Evolutionary conservation across 768 basidiomycete genomes (phyloP).

Genomic region (Lactarius quietus): DNA sequence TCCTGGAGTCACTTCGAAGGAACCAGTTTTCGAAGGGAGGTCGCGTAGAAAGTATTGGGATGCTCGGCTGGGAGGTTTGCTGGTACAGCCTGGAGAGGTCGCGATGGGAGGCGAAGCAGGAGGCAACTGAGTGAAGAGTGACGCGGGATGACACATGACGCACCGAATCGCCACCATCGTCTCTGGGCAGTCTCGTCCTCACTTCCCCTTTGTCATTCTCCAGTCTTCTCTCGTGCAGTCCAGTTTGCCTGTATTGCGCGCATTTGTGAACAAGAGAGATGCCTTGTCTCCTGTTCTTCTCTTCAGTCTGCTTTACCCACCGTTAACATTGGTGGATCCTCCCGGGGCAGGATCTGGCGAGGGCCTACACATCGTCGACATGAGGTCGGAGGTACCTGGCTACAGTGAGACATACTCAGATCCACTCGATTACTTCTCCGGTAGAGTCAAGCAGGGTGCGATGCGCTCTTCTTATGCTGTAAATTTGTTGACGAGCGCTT

Average conservation of each 20-base stretch:
- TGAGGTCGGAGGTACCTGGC: constrained; percentile 48
- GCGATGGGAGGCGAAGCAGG: constrained; percentile 42
- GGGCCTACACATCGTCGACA: constrained; percentile 46
- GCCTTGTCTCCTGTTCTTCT: constrained; percentile 38
- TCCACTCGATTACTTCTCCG: constrained; percentile 38
- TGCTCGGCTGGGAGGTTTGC: constrained; percentile 55
- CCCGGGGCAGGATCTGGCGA: constrained; percentile 27
- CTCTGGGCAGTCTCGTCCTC: constrained; percentile 29
- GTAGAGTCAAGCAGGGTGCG: constrained; percentile 40
- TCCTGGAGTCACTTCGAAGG: constrained; percentile 41
- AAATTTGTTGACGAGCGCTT: neutral
- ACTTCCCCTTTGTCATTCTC: constrained; percentile 48
- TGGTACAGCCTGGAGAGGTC: constrained; percentile 42
- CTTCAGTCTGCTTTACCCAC: constrained; percentile 57
- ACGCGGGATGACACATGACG: constrained; percentile 28
- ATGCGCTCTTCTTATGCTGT: neutral
- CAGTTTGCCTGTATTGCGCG: constrained; percentile 51
- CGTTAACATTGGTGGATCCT: constrained; percentile 40
- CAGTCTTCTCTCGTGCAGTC: constrained; percentile 61
- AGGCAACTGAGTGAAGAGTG: neutral
- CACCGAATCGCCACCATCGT: constrained; percentile 32
- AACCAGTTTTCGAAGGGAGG: constrained; percentile 49
- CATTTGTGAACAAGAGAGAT: constrained; percentile 28
- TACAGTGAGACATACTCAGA: constrained; percentile 42
- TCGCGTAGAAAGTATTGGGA: constrained; percentile 45